Percentiles rank a stretch among this genome's conserved stretches.
phyloP scores from a whole-genome alignment of 495 filamentous ascomycete species.

The Tuber magnatum region DNA sequence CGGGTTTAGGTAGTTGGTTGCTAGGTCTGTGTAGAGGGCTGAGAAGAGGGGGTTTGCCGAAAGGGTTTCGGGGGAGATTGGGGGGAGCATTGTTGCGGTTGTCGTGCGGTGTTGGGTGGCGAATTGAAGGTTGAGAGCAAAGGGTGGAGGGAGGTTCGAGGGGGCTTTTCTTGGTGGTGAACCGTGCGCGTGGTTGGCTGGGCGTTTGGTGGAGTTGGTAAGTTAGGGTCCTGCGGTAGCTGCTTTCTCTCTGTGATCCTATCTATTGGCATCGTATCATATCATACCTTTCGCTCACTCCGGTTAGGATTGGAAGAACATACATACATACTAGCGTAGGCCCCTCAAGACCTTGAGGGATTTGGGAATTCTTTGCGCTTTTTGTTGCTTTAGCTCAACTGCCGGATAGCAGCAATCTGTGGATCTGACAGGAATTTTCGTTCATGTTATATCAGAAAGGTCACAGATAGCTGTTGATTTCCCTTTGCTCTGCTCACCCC shows the following conservation, averaged over 20 bases:
- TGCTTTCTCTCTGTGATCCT: not conserved
- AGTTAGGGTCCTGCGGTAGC: not conserved
- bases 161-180: not conserved
- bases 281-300: not conserved
- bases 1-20: slow-evolving; percentile 34
- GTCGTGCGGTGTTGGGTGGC: not conserved
- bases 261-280: too few species aligned
- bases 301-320: not conserved
- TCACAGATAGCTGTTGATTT: too few species aligned
- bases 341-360: too few species aligned
- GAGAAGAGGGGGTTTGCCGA: slow-evolving; percentile 34
- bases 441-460: too few species aligned
- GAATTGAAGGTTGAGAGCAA: not conserved
- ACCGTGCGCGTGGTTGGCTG: not conserved
- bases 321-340: too few species aligned
- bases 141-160: not conserved
- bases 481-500: too few species aligned
- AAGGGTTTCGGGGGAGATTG: slow-evolving; percentile 27
- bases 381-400: too few species aligned
- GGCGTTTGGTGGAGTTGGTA: not conserved
- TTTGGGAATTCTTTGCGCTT: too few species aligned
- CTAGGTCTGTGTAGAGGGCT: slow-evolving; percentile 31
- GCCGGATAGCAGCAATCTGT: too few species aligned
- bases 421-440: too few species aligned
- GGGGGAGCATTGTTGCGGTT: slow-evolving; percentile 33